phyloP scores from a whole-genome alignment of 306 rosid genomes.

The Rubus idaeus region DNA sequence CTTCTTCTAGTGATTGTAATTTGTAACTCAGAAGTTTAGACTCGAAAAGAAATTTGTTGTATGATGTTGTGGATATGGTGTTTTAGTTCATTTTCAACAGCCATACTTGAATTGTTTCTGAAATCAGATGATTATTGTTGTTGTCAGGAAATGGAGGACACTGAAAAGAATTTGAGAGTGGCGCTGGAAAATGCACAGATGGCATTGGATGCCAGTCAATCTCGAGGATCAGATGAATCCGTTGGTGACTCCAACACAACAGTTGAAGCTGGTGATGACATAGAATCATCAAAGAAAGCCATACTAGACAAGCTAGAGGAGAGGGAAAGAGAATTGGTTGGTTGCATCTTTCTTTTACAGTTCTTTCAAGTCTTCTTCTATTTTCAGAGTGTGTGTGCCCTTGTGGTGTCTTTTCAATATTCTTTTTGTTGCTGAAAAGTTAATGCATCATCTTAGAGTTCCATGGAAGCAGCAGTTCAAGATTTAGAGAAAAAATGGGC shows the following conservation, averaged over 20 bases:
- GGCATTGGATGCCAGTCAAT: conserved; percentile 27
- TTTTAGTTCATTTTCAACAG: neutral
- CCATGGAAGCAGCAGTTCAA: conserved; percentile 56
- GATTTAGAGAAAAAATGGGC: conserved; percentile 69
- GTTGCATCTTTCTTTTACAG: conserved; percentile 23
- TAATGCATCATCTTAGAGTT: conserved; percentile 44
- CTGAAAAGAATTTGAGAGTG: conserved; percentile 48
- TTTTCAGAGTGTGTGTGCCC: neutral
- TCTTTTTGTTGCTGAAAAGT: neutral
- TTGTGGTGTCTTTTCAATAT: neutral
- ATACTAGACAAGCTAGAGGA: conserved; percentile 59
- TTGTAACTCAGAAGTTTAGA: neutral
- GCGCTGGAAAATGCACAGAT: conserved; percentile 46
- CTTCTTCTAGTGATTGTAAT: neutral
- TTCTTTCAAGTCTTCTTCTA: neutral
- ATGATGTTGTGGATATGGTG: neutral
- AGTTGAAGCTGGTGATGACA: conserved; percentile 36
- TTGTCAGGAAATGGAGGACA: conserved; percentile 71
- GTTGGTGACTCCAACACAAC: conserved; percentile 32
- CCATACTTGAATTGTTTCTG: neutral
- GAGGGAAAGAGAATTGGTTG: conserved; percentile 79
- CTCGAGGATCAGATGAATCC: conserved; percentile 38
- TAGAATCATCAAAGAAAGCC: conserved; percentile 42
- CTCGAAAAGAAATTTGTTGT: neutral
- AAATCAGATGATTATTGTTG: conserved; percentile 2